A percentile compares a stretch with the other conserved stretches of the same genome.
These are phyloP conservation scores for Tulasnella sp. DNA, from an alignment of 768 basidiomycete species.

Conservation along the genomic window DNA sequence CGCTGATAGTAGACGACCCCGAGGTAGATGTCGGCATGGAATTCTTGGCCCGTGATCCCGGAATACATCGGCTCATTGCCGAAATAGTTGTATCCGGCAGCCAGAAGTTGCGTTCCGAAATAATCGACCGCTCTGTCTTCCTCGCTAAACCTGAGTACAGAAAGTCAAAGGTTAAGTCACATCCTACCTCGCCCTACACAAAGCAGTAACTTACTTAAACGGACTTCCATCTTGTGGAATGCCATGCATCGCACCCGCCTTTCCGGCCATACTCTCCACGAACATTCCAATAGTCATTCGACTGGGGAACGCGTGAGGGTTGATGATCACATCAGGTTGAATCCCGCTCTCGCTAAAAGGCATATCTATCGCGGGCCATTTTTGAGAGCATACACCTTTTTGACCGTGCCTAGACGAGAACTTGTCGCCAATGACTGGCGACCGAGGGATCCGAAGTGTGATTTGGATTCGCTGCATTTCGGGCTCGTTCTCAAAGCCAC, in stretches of 20 bases:
- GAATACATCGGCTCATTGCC: constrained; percentile 99
- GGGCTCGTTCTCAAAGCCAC: constrained; percentile 51
- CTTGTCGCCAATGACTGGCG: constrained; percentile 98
- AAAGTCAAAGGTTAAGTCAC: constrained; percentile 26
- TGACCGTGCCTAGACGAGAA: constrained; percentile 99
- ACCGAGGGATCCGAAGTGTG: constrained; percentile 88
- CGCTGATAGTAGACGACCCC: constrained; percentile 99
- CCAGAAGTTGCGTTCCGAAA: constrained; percentile 92
- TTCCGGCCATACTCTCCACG: constrained; percentile 99
- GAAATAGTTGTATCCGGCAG: constrained; percentile 97
- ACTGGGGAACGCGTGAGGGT: constrained; percentile 98
- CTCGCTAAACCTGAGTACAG: constrained; percentile 75
- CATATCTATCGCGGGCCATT: constrained; percentile 98
- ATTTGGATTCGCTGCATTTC: constrained; percentile 93
- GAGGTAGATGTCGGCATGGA: constrained; percentile 97
- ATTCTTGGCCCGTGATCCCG: constrained; percentile 98
- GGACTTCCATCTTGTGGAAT: constrained; percentile 98
- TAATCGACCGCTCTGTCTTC: constrained; percentile 97
- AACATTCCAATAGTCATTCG: constrained; percentile 99
- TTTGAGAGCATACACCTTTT: constrained; percentile 99
- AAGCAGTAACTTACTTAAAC: constrained; percentile 72
- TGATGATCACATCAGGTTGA: constrained; percentile 99
- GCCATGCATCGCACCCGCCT: constrained; percentile 98
- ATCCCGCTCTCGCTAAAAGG: constrained; percentile 98
- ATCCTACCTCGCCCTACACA: constrained; percentile 4